Evolutionary conservation across 768 basidiomycete genomes (phyloP).

Genomic region (Ephemerocybe angulata): DNA sequence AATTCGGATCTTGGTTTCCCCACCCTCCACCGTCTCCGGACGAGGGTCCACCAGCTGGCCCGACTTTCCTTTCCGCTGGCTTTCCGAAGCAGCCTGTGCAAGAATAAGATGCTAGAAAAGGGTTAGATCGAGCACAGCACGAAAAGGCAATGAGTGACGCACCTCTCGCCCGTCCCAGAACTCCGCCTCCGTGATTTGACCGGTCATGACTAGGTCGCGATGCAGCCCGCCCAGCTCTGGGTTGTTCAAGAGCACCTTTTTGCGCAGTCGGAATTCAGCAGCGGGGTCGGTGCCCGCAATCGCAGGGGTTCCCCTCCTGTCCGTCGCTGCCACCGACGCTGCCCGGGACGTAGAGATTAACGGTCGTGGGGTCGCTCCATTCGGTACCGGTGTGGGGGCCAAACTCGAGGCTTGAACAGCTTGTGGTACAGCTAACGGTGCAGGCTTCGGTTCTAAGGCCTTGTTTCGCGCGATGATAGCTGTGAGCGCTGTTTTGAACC

Average conservation of each 20-base stretch:
- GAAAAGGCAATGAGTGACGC: constrained; percentile 12
- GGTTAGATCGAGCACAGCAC: constrained; percentile 13
- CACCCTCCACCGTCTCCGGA: constrained; percentile 77
- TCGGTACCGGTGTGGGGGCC: constrained; percentile 16
- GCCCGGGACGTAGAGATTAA: constrained; percentile 46
- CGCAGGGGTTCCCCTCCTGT: constrained; percentile 48
- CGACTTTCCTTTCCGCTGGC: constrained; percentile 74
- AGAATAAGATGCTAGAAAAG: constrained; percentile 63
- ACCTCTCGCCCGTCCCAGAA: constrained; percentile 99
- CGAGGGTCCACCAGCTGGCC: constrained; percentile 87
- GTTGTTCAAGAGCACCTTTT: constrained; percentile 74
- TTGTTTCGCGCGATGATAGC: constrained; percentile 75
- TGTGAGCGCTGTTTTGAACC: constrained; percentile 78
- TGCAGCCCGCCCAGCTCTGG: constrained; percentile 80
- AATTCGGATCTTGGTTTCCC: constrained; percentile 85
- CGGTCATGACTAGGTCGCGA: constrained; percentile 80
- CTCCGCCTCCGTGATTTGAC: constrained; percentile 86
- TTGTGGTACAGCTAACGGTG: constrained; percentile 2
- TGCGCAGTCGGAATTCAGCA: constrained; percentile 69
- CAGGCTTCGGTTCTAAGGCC: constrained; percentile 26
- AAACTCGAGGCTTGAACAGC: constrained; percentile 26
- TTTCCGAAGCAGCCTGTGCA: constrained; percentile 70
- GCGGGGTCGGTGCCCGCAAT: constrained; percentile 56
- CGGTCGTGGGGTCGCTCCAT: background rate
- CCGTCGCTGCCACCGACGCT: constrained; percentile 53